Base-by-base conservation (phyloP, 768 basidiomycete species). In the Leccinum rimulosum region DNA sequence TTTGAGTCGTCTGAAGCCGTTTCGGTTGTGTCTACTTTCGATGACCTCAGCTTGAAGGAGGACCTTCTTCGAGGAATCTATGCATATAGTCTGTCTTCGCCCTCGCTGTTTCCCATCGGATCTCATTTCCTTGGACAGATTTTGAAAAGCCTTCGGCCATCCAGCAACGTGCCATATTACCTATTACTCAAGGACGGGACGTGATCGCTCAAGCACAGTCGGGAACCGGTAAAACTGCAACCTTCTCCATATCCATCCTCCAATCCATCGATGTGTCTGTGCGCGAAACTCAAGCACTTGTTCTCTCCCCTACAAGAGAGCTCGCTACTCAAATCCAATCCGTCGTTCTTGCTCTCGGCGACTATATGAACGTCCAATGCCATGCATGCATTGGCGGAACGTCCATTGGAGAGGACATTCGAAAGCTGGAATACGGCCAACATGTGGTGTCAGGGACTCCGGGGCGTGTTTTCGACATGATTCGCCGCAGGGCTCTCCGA, bases 321-420 rank as follows among this genome's bases (percentile, higher is more conserved):
- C 82, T 98, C 58, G 96, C 96, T 22, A 95, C 94, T n/a, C 96
- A 98, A 79, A 99, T 97, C 68, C 95, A 98, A 75, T 96, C 93
- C 52, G 95, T 98, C 64, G 86, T 98, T 31, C 84, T 98, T 59
- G 96, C 96, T 28, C 79, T 99, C 35, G 96, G 96, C 52, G 95
- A 98, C 80, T 98, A 98, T 75, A 96, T 98, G 95, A 97, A 97
- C 72, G 92, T 99, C 60, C 94, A 97, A 71, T 98, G 96, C 75
- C 95, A 98, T 73, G 95, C 95, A 48, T 97, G 95, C 75, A 97
- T 98, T 70, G 96, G 96, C 48, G 96, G 96, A 48, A 96, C 94
- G 2, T 93, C 93, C 40, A 94, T 99, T 65, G 93, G 95, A 17
- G 96, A 99, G 79, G 96, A 97, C 70, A 98, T 98, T 68, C 84